Evolutionary conservation across 495 filamentous ascomycete species (phyloP).

Genomic region (Aspergillus incahuasiensis): DNA sequence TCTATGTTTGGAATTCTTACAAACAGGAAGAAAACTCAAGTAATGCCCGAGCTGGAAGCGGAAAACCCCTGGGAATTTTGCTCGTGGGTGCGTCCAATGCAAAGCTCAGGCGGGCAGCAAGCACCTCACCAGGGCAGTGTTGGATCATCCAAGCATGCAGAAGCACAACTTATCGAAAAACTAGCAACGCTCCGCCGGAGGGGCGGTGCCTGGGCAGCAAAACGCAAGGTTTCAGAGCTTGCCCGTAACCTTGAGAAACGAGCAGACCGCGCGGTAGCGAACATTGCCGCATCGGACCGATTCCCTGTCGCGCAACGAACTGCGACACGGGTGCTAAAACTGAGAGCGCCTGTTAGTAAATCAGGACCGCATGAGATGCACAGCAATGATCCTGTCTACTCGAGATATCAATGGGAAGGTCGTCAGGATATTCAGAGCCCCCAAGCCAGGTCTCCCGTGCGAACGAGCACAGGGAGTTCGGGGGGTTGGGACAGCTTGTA

Average conservation of each 20-base stretch:
- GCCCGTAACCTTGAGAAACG: slow-evolving; percentile 16
- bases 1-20: slow-evolving; percentile 27
- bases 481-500: slow-evolving; percentile 24
- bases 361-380: slow-evolving; percentile 1
- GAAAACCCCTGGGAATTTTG: slow-evolving; percentile 19
- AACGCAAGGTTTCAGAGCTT: slow-evolving; percentile 15
- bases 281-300: slow-evolving; percentile 8
- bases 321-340: slow-evolving; percentile 5
- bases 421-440: not conserved
- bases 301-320: slow-evolving; percentile 14
- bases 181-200: slow-evolving; percentile 14
- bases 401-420: not conserved
- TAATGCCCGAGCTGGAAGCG: not conserved
- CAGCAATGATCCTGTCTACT: slow-evolving; percentile 4
- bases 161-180: slow-evolving; percentile 10
- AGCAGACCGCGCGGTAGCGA: slow-evolving; percentile 11
- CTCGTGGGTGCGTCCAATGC: slow-evolving; percentile 13
- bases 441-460: not conserved
- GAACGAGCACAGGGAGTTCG: slow-evolving; percentile 5
- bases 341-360: slow-evolving; percentile 13
- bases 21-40: slow-evolving; percentile 15
- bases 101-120: slow-evolving; percentile 1
- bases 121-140: not conserved
- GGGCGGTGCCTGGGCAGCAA: slow-evolving; percentile 14
- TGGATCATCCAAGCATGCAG: slow-evolving; percentile 2